Evolutionary conservation across 192 early-diverging fungal genomes (phyloP), one percentile per base, ranked within the genome.

Genomic region (Mortierella antarctica): DNA sequence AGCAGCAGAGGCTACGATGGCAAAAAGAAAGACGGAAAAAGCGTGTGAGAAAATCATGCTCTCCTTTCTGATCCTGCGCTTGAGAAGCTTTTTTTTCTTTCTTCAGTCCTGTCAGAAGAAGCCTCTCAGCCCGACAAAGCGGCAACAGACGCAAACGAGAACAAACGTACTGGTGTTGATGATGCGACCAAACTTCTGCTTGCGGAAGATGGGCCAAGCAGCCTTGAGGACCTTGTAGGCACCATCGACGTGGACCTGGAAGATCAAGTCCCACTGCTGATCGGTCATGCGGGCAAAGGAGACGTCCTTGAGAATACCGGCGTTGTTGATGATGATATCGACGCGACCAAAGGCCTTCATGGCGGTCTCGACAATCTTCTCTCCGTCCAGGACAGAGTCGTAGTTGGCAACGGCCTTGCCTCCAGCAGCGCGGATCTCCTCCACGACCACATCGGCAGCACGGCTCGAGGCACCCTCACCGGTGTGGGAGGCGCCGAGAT

Each of bases 251-350:
- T 99, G 98, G 31, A 99, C 97, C 64, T 87, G 85, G 61, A 96
- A 91, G 71, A 99, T 92, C 56, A 95, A 84, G 83, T 97, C 94
- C 98, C 98, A 99, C 87, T 99, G 97, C 62, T 89, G 90, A 89
- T 99, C 98, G 7, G 94, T 95, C 95, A 99, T 99, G 68, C 95
- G 89, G 67, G 95, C 88, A 87, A 99, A 99, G 67, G 94, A 93
- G 79, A 95, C 95, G 88, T 99, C 98, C 72, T 97, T 95, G 70
- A 99, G 88, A 73, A 99, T 98, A 54, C 97, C 97, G 17, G 98
- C 98, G 83, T 99, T 99, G 86, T 98, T 98, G 84, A 99, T 93
- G 55, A 99, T 83, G 56, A 99, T 90, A 82, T 99, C 98, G 62
- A 99, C 87, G 49, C 93, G 91, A 10, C 97, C 97, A 80, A 95